phyloP scores from a whole-genome alignment of 192 early-diverging fungal genomes.

The Helicostylum pulchrum region DNA sequence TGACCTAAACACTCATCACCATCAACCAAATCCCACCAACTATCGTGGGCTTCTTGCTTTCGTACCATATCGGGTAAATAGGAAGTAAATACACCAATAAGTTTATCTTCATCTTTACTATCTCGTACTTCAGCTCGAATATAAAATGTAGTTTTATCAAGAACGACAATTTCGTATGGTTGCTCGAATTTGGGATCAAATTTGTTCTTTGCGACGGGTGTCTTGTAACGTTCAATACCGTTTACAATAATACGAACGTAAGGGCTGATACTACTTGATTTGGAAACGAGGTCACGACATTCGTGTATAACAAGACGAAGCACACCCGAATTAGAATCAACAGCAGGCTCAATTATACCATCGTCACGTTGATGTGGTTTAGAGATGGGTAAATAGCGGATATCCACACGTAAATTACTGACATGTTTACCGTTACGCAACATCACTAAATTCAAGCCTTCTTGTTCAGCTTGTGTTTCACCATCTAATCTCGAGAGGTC shows the following conservation, averaged over 20 bases:
- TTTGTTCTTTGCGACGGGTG: conserved; percentile 60
- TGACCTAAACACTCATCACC: conserved; percentile 17
- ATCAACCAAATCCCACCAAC: conserved; percentile 31
- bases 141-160: conserved; percentile 55
- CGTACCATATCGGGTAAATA: conserved; percentile 34
- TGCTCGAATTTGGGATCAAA: conserved; percentile 72
- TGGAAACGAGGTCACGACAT: conserved; percentile 42
- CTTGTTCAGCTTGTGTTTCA: conserved; percentile 11
- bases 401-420: conserved; percentile 32
- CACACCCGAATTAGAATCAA: conserved; percentile 62
- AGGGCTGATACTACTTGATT: conserved; percentile 42
- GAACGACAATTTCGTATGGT: conserved; percentile 63
- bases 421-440: conserved; percentile 33
- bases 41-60: conserved; percentile 17
- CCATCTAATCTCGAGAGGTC: conserved; percentile 13
- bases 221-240: conserved; percentile 38
- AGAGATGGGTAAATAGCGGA: conserved; percentile 41
- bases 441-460: conserved; percentile 25
- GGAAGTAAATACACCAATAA: conserved; percentile 35
- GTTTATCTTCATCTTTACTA: conserved; percentile 25
- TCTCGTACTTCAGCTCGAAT: conserved; percentile 63
- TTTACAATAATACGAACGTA: conserved; percentile 51
- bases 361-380: conserved; percentile 34
- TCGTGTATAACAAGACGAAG: conserved; percentile 54
- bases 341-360: conserved; percentile 39